Conservation (phyloP, 2,329 filamentous ascomycete species). For the Gyromitra esculenta region DNA sequence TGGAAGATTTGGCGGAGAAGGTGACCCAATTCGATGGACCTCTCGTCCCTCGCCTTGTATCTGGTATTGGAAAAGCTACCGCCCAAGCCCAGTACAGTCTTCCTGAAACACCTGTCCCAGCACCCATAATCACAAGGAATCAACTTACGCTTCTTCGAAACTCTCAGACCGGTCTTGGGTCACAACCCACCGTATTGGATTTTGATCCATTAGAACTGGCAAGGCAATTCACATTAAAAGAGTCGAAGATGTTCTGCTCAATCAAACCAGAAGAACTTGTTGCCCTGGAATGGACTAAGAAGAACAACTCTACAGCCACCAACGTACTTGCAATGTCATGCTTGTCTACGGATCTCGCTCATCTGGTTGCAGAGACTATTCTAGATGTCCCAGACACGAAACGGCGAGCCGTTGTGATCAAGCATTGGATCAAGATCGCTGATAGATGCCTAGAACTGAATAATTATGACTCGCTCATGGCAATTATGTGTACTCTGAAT, state of each 20-base stretch:
- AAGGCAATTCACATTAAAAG: constrained; percentile 89
- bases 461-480: constrained; percentile 97
- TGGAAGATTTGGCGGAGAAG: constrained; percentile 80
- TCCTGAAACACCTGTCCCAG: constrained; percentile 76
- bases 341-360: constrained; percentile 89
- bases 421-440: constrained; percentile 98
- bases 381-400: constrained; percentile 88
- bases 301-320: constrained; percentile 77
- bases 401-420: constrained; percentile 88
- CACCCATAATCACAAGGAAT: constrained; percentile 76
- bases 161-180: constrained; percentile 75
- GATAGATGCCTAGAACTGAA: constrained; percentile 85
- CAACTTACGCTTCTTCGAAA: constrained; percentile 76
- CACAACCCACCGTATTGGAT: constrained; percentile 79
- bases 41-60: constrained; percentile 82
- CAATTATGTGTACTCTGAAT: constrained; percentile 93
- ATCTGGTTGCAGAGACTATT: constrained; percentile 92
- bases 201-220: constrained; percentile 92
- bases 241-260: constrained; percentile 88
- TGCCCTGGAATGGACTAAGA: constrained; percentile 93
- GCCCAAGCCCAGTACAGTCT: constrained; percentile 76
- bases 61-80: constrained; percentile 87
- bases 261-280: constrained; percentile 93
- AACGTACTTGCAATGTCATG: constrained; percentile 96
- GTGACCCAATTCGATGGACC: constrained; percentile 77